A percentile compares a stretch with the other conserved stretches of the same genome.
These are phyloP conservation scores for Penicillium hesseltinei DNA, from an alignment of 2,329 filamentous ascomycete genomes.

Conservation along the genomic window DNA sequence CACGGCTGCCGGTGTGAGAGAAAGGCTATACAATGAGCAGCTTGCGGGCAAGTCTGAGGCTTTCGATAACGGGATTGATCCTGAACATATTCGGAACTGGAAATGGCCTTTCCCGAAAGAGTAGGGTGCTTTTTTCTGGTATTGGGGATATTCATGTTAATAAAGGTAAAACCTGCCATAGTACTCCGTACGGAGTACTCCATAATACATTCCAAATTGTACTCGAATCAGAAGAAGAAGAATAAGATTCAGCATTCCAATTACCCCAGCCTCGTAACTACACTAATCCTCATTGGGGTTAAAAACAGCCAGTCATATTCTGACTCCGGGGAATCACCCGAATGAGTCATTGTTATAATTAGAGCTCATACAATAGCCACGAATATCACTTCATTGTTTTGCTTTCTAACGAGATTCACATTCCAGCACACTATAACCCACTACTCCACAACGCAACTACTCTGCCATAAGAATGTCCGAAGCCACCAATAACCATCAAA, in stretches of 20 bases:
- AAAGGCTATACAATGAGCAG: conserved; percentile 64
- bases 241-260: background rate
- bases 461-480: background rate
- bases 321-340: background rate
- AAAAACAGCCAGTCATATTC: background rate
- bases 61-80: conserved; percentile 70
- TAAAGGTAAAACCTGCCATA: background rate
- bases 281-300: background rate
- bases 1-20: conserved; percentile 60
- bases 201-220: background rate
- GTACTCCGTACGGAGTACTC: too few relatives aligned
- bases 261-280: background rate
- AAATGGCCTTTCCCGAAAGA: conserved; percentile 54
- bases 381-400: background rate
- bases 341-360: background rate
- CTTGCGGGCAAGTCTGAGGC: conserved; percentile 63
- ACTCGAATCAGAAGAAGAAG: background rate
- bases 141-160: background rate
- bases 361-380: background rate
- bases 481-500: background rate
- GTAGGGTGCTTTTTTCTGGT: background rate
- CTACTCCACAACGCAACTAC: background rate
- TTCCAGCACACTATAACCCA: background rate
- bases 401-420: background rate
- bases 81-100: conserved; percentile 64